These are phyloP conservation scores for Sporothrix pallida DNA, from an alignment of 2,329 filamentous ascomycete species.

Conservation along the genomic window DNA sequence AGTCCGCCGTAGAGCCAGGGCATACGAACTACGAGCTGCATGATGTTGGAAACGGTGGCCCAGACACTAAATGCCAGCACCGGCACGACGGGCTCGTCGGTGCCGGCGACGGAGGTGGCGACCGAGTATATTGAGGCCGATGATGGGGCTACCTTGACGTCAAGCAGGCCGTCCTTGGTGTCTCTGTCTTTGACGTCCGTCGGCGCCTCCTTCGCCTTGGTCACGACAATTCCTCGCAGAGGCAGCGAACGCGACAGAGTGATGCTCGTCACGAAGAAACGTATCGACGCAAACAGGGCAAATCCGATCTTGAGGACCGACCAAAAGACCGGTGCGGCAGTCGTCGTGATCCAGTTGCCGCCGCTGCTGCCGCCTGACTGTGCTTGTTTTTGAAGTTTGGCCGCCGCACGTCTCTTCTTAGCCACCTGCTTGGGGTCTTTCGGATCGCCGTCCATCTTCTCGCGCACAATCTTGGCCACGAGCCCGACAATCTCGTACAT, in stretches of 20 bases:
- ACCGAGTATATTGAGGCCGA: slow-evolving; percentile 27
- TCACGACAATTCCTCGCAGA: slow-evolving; percentile 48
- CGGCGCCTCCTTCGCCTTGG: slow-evolving; percentile 38
- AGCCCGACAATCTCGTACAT: slow-evolving; percentile 85
- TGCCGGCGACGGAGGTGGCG: slow-evolving; percentile 15
- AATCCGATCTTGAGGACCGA: slow-evolving; percentile 61
- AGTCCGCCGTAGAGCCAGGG: slow-evolving; percentile 83
- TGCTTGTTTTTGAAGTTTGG: slow-evolving; percentile 7
- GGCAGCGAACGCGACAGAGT: slow-evolving; percentile 71
- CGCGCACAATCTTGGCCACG: slow-evolving; percentile 54
- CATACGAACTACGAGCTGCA: slow-evolving; percentile 81
- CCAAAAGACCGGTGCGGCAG: slow-evolving; percentile 58
- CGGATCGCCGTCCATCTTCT: slow-evolving; percentile 38
- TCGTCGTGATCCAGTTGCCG: slow-evolving; percentile 28
- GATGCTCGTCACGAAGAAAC: slow-evolving; percentile 68
- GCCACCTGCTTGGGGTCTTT: background rate
- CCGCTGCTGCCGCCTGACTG: background rate
- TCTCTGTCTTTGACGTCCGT: slow-evolving; percentile 39
- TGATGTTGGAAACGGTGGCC: slow-evolving; percentile 72
- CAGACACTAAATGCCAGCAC: slow-evolving; percentile 79
- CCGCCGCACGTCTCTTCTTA: background rate
- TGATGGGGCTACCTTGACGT: slow-evolving; percentile 19
- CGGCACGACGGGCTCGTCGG: slow-evolving; percentile 53
- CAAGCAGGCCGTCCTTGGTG: slow-evolving; percentile 28
- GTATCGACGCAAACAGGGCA: slow-evolving; percentile 65